Base-by-base conservation (phyloP, 495 filamentous ascomycete genomes). In the Parathielavia appendiculata region DNA sequence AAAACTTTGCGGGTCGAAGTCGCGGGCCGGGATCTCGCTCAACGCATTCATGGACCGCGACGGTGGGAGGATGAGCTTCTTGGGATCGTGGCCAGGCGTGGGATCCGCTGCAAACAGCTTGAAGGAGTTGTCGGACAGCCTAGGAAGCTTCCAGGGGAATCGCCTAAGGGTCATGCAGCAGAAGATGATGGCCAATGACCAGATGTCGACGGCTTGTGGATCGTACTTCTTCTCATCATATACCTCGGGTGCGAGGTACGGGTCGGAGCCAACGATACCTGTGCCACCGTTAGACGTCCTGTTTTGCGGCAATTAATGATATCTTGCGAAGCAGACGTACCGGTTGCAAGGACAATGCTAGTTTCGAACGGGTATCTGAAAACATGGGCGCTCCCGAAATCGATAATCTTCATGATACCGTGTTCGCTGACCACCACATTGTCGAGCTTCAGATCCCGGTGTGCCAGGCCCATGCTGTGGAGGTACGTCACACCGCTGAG, bases 351-450 rank as follows among this genome's bases (percentile, higher is more conserved):
- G 20, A 96, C 91, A 50, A 92, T 86, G 62, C 91, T 89, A 53
- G 86, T 90, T 74, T 99, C 93, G 69, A 99, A 99, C 2, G 93
- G 93, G 78, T 99, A 99, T 59, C 86, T 83, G 76, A 92, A 99
- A 47, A 99, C 92, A 57, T 91, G 91, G 5, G 93, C 91, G 74
- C 93, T 97, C 54, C 93, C 93, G 75, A 99, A 99, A 71, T 99
- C 93, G 61, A 99, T 99, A 51, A 99, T 87, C 75, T 99, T 99
- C 88, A 99, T 95, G 60, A 99, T 97, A n/a, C 93, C 93, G 63
- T 86, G 83, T 64, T 96, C 88, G 63, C 92, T 97, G 49, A 99
- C 91, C 47, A 99, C 93, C 16, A 99, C 93, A 63, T 99, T 99
- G 73, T 99, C 93, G 65, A 99, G 72, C 71, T 99, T 99, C 62